Evolutionary conservation across 2,329 filamentous ascomycete genomes (phyloP), one percentile per base, ranked within the genome.

Genomic region (Trichophyton verrucosum): DNA sequence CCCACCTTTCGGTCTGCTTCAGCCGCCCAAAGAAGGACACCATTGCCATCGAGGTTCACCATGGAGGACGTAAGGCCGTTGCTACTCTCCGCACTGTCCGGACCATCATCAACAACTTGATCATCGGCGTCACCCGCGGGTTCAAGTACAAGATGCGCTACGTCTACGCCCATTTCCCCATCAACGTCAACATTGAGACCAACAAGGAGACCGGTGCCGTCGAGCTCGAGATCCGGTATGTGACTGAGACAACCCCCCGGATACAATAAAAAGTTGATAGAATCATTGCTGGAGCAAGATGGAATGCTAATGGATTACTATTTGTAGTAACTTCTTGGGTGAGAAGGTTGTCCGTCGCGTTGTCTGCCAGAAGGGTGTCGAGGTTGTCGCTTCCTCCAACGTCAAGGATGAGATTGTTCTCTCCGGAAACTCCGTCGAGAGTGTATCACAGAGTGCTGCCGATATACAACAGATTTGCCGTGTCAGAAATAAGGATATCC

Each of bases 81-180:
- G 94, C 94, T 75, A 89, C 92, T 71, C 91, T 99, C 80, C 91
- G 94, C 74, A 99, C 94, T 74, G 94, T 99, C 82, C 90, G 91
- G 76, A 92, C 92, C 69, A 80, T 97, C 80, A 95, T 99, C 85
- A 89, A 95, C 86, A 99, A 99, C 88, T 78, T 99, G 81, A 89
- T 99, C 80, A 86, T 91, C 73, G 94, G 94, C 79, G 94, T 99
- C 70, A 99, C 94, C 78, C 95, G 92, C 84, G 94, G 94, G 71
- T 99, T 88, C 89, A 95, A 95, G 84, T 99, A 99, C 88, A 99
- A 99, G 89, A 97, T 99, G 92, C 90, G 95, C 75, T 99, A 99
- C 83, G 94, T 99, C 80, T 99, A 99, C 80, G 94, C 94, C 78
- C 94, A 99, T 87, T 99, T 99, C 78, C 94, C 94, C 81, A 99